phyloP scores from a whole-genome alignment of 495 filamentous ascomycete species.

The Astrothelium macrocarpum region DNA sequence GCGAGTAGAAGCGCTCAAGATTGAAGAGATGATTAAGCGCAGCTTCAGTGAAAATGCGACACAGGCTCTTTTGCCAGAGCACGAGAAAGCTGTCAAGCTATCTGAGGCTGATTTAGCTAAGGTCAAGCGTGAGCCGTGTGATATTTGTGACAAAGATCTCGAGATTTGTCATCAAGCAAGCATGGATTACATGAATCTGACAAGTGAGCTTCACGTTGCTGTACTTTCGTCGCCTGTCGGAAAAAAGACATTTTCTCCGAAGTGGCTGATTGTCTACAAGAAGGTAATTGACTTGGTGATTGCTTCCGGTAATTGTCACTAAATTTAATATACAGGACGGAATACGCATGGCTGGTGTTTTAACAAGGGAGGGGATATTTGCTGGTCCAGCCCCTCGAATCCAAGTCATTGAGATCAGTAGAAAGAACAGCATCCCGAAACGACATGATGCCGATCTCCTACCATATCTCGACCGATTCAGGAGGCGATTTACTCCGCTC shows the following conservation, averaged over 20 bases:
- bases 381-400: conserved; percentile 53
- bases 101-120: conserved; percentile 85
- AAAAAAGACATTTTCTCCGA: conserved; percentile 61
- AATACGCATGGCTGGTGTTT: conserved; percentile 66
- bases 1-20: conserved; percentile 92
- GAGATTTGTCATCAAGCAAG: conserved; percentile 68
- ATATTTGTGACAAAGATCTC: conserved; percentile 71
- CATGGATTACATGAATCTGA: conserved; percentile 65
- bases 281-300: conserved; percentile 37
- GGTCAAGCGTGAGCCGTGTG: conserved; percentile 75
- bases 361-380: conserved; percentile 62
- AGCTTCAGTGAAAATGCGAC: conserved; percentile 99
- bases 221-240: conserved; percentile 66
- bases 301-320: too few species aligned
- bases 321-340: conserved; percentile 66
- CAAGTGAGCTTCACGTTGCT: conserved; percentile 61
- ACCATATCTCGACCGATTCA: conserved; percentile 63
- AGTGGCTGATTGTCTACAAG: conserved; percentile 64
- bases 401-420: conserved; percentile 67
- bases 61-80: conserved; percentile 85
- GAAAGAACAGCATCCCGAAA: conserved; percentile 28
- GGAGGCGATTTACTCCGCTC: conserved; percentile 48
- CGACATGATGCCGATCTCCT: conserved; percentile 70
- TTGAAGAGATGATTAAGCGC: conserved; percentile 99
- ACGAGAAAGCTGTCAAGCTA: conserved; percentile 87